These are phyloP conservation scores for Arachnomyces sp. DNA, from an alignment of 2,329 filamentous ascomycete genomes.

Conservation along the genomic window DNA sequence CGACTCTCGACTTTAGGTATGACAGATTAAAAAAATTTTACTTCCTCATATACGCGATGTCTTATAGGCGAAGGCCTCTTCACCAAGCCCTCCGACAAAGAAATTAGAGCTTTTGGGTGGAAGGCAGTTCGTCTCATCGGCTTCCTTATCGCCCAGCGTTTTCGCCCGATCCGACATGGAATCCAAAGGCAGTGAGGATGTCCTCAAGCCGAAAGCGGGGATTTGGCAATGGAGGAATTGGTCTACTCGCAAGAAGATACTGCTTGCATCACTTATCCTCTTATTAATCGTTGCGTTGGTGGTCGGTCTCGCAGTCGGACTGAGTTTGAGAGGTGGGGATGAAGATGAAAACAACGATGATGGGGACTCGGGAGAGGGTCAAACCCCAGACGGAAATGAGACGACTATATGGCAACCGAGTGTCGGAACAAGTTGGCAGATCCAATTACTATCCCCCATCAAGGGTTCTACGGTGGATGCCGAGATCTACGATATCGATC, in stretches of 20 bases:
- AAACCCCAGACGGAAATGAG: conserved; percentile 14
- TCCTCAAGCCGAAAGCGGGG: background rate
- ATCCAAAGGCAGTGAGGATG: background rate
- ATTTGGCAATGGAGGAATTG: conserved; percentile 1
- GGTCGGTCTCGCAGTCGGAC: conserved; percentile 49
- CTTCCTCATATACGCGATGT: too few species aligned
- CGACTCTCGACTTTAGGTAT: too few species aligned
- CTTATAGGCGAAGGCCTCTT: too few species aligned
- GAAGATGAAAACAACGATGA: conserved; percentile 18
- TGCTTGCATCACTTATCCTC: conserved; percentile 2
- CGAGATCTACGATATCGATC: conserved; percentile 53
- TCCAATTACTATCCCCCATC: conserved; percentile 42
- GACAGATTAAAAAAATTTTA: too few species aligned
- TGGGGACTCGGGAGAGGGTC: conserved; percentile 8
- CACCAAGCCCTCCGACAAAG: too few species aligned
- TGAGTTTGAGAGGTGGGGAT: conserved; percentile 28
- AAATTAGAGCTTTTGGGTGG: too few species aligned
- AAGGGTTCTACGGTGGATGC: conserved; percentile 43
- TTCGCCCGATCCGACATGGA: too few species aligned
- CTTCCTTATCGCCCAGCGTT: too few species aligned
- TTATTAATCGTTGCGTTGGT: conserved; percentile 32
- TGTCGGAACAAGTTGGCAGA: conserved; percentile 52
- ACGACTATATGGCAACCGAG: conserved; percentile 44
- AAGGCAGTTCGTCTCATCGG: too few species aligned
- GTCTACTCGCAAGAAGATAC: conserved; percentile 7